phyloP scores from a whole-genome alignment of 768 basidiomycete species.

The Mycena sanguinolenta region DNA sequence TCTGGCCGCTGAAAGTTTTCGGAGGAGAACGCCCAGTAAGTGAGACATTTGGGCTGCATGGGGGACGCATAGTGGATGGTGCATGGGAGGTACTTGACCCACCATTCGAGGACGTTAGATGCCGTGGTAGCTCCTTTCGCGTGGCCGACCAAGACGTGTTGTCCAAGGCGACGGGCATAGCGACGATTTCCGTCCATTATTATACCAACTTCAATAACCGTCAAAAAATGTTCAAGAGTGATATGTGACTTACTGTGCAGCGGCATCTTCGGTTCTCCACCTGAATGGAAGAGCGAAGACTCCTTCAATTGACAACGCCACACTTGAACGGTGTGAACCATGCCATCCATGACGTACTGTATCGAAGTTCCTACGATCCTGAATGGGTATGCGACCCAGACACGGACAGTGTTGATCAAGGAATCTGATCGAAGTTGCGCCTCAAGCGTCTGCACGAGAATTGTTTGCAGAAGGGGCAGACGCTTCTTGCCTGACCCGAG shows the following conservation, averaged over 20 bases:
- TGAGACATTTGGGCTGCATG: conserved; percentile 26
- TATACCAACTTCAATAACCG: conserved; percentile 29
- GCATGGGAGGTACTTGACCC: conserved; percentile 33
- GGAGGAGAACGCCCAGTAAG: conserved; percentile 35
- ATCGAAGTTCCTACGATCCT: conserved; percentile 13
- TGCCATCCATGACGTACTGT: not conserved
- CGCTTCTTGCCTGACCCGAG: conserved; percentile 23
- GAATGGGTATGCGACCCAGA: conserved; percentile 24
- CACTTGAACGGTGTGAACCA: not conserved
- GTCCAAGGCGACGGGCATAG: conserved; percentile 26
- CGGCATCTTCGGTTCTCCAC: conserved; percentile 22
- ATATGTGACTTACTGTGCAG: conserved; percentile 7
- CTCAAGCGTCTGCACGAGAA: conserved; percentile 24
- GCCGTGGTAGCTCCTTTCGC: conserved; percentile 32
- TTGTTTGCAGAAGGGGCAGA: conserved; percentile 18
- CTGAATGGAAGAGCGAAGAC: conserved; percentile 26
- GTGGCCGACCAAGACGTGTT: conserved; percentile 30
- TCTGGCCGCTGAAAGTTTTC: conserved; percentile 34
- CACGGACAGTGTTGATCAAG: not conserved
- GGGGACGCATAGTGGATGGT: conserved; percentile 15
- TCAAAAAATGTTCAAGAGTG: not conserved
- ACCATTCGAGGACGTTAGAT: conserved; percentile 36
- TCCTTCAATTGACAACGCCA: conserved; percentile 21
- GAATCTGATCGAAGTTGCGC: conserved; percentile 24
- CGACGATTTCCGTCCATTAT: conserved; percentile 37